Percentiles rank a stretch among this genome's conserved stretches.
phyloP scores from a whole-genome alignment of 805 yeast species.

The Lachancea meyersii region DNA sequence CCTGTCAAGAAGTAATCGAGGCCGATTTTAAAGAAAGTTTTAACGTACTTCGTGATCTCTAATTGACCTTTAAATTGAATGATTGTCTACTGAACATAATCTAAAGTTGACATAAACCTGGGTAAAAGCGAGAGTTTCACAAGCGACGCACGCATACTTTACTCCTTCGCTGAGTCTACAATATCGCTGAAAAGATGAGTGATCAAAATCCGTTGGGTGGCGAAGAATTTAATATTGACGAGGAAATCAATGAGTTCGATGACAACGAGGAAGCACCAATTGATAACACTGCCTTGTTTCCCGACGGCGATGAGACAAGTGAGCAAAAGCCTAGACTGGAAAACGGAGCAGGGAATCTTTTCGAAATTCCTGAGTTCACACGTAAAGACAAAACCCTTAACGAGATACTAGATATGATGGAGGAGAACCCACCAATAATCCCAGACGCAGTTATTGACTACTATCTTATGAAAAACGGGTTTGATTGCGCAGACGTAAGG shows the following conservation, averaged over 20 bases:
- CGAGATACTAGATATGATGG: constrained; percentile 84
- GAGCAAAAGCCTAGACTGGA: constrained; percentile 25
- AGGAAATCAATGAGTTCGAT: constrained; percentile 33
- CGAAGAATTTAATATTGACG: constrained; percentile 15
- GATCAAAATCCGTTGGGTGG: constrained; percentile 3
- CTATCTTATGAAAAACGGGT: constrained; percentile 78
- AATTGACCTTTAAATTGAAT: too few relatives aligned
- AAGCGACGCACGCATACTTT: too few relatives aligned
- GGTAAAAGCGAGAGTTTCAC: too few relatives aligned
- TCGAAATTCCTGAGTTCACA: constrained; percentile 60
- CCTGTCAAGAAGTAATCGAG: too few relatives aligned
- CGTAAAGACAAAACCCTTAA: constrained; percentile 75
- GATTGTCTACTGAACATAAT: too few relatives aligned
- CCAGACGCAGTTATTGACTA: constrained; percentile 97
- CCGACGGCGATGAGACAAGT: constrained; percentile 13
- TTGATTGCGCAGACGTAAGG: constrained; percentile 69
- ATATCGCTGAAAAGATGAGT: background rate
- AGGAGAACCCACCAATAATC: constrained; percentile 89
- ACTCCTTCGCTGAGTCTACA: too few relatives aligned
- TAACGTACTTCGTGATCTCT: too few relatives aligned
- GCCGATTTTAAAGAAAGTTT: too few relatives aligned
- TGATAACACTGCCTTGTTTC: constrained; percentile 18
- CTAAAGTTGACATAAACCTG: too few relatives aligned
- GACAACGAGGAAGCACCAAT: constrained; percentile 32
- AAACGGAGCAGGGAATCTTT: constrained; percentile 30